Base-by-base conservation (phyloP, 495 filamentous ascomycete genomes). In the Hypoxylon rickii region DNA sequence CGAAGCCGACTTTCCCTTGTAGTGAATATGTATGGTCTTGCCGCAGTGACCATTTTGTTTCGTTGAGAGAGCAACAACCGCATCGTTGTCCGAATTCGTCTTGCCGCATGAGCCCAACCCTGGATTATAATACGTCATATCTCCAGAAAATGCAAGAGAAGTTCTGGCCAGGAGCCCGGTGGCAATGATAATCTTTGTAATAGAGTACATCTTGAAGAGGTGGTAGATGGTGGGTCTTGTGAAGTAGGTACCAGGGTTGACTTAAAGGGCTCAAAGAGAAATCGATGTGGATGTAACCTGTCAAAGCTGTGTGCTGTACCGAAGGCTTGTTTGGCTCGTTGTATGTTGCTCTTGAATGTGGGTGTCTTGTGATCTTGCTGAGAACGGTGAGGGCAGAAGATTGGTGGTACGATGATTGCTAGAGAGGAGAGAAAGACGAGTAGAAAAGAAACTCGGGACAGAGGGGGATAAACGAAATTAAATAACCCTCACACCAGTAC, bases 1-100 rank as follows among this genome's bases (percentile, higher is more conserved):
- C 3, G 55, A 75, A 41, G 59, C 60, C 10, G 79, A 79, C 68
- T 81, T 82, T 66, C 84, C 86, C 18, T 74, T 70, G 55, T 62
- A 69, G 38, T 49, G 63, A 70, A 92, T 79, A 34, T 76, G 81
- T 65, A 89, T 83, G 19, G 66, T 76, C 70, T 79, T 79, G 64
- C 81, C 85, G 69, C 89, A 93, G 70, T 79, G 76, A 32, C 75
- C 73, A 7, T 74, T 66, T 31, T 73, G 45, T 20, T 46, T 44
- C 2, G 67, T 44, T 13, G 72, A 73, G 41, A 80, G 44, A 15
- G 77, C 77, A 11, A 77, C 77, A 18, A 80, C 69, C 51, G 66
- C 66, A n/a, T 73, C 60, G 20, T 24, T 55, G 34, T 69, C 65
- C 8, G 24, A 42, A 58, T 78, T 75, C 44, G 70, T 67, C 12